Evolutionary conservation across 148 eudicot genomes (phyloP), one percentile per base, ranked within the genome.

Genomic region (Simmondsia chinensis): DNA sequence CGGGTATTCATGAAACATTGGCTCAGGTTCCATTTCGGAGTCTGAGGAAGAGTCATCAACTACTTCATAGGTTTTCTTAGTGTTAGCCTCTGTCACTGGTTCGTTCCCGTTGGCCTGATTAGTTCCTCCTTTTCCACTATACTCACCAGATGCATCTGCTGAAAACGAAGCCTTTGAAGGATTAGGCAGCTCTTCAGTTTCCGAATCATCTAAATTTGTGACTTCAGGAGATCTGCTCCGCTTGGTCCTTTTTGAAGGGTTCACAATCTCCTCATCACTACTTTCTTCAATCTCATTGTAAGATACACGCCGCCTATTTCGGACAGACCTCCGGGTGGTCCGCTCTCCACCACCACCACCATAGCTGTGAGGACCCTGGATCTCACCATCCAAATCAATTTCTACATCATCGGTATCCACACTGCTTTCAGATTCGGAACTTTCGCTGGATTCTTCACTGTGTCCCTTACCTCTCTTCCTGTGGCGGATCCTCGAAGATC

Each of bases 381-480:
- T n/a, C n/a, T n/a, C n/a, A n/a, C n/a, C n/a, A n/a, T n/a, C n/a
- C n/a, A n/a, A n/a, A n/a, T n/a, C n/a, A n/a, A n/a, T n/a, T n/a
- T 42, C 61, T 18, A 29, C 26, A 13, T 50, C 71, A 12, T 72
- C 78, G n/a, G 65, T 39, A 34, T 70, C 69, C 22, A 51, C 36
- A 61, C 70, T 75, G 48, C 54, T 55, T 39, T 57, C 68, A 50
- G 73, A 63, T 19, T 56, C 68, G 26, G 44, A 65, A 60, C 73
- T 74, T 50, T 69, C 81, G 46, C 69, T 72, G 13, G 78, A 74
- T 24, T 82, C 75, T 12, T 9, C 50, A 7, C 9, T 12, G 12
- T 46, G 59, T 49, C 63, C 69, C 72, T 56, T 71, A 52, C 56
- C 63, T 56, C 60, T 71, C 57, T 50, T 71, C 22, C 54, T 40